Base-by-base conservation (phyloP, 1,284 basidiomycete genomes). In the Marasmius tenuissimus region DNA sequence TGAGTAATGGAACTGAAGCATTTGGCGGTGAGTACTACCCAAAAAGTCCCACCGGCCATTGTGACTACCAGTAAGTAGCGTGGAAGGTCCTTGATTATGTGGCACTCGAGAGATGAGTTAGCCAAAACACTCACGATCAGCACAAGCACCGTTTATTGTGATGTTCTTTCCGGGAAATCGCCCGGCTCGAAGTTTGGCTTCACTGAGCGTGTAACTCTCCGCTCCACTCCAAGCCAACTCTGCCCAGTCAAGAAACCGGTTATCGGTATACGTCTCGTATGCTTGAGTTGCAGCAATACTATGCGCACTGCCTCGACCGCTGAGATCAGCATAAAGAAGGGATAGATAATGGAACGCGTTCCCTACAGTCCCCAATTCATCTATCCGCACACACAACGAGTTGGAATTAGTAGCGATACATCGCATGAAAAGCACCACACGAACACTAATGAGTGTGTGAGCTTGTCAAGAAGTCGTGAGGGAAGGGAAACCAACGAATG, bases 31-130 rank as follows among this genome's bases (percentile, higher is more conserved):
- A 8, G 27, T 52, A 51, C 9, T 34, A 59, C 60, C 22, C 33
- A 37, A n/a, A 62, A 62, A 27, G 61, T 62, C 12, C 57, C 58
- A 0, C 58, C 61, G 4, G 58, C 61, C 53, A 52, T 62, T 12
- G 52, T 58, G 12, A 59, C 61, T 62, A 49, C 18, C 10, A 49
- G 18, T 49, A 11, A 45, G 18, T 18, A 18, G 34, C 38, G 16
- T 37, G 12, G 27, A 54, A 11, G 37, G n/a, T 18, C 27, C 18
- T 35, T 9, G 20, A 14, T 33, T 52, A 37, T 10, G 34, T 37
- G 16, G 4, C 3, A 54, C 9, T 38, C 18, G 27, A 10, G 20
- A 54, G 33, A 14, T 34, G 37, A 35, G 4, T n/a, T 37, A 1
- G 48, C 27, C 10, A 49, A 27, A 10, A 12, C 48, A 37, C n/a